Base-by-base conservation (phyloP, 2,329 filamentous ascomycete genomes). In the Colletotrichum gigasporum region DNA sequence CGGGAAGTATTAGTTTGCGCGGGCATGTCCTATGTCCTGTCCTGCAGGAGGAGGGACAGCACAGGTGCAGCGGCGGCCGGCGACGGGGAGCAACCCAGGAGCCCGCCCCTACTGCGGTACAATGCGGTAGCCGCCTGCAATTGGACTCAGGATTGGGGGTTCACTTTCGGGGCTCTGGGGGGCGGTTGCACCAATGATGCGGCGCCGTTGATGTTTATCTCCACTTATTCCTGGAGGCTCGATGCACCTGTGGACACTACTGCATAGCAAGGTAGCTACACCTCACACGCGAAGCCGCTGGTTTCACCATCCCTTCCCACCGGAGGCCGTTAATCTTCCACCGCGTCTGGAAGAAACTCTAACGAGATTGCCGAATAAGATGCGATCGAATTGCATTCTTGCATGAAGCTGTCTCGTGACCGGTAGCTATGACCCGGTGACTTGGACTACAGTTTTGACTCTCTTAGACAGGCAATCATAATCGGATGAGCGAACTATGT, bases 261-360 rank as follows among this genome's bases (percentile, higher is more conserved):
- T n/a, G n/a, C n/a, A n/a, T n/a, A n/a, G n/a, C n/a, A n/a, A n/a
- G n/a, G n/a, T n/a, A n/a, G n/a, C n/a, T n/a, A n/a, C n/a, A n/a
- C n/a, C n/a, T 63, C 57, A 34, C 59, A 32, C 39, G 12, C 41
- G 22, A 45, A 61, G 59, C 61, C 48, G 48, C 35, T 42, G 41
- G 61, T 64, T 64, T 64, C 61, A 64, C 61, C 61, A 64, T 64
- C 32, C 8, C 32, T 64, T 53, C 48, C 61, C 42, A 54, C 42
- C 61, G 56, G 41, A 64, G 32, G 35, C 56, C 48, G 22, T 55
- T 42, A 28, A 20, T 22, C 20, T 61, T 50, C 57, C 48, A 61
- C 42, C 20, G 34, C 26, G 28, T 44, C 16, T 30, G 30, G 48
- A 44, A 61, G 41, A 44, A 54, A 61, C 41, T 28, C 24, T 28